A percentile compares a stretch with the other conserved stretches of the same genome.
Conservation (phyloP, 2,329 filamentous ascomycete genomes). For the Monosporascus sp. region DNA sequence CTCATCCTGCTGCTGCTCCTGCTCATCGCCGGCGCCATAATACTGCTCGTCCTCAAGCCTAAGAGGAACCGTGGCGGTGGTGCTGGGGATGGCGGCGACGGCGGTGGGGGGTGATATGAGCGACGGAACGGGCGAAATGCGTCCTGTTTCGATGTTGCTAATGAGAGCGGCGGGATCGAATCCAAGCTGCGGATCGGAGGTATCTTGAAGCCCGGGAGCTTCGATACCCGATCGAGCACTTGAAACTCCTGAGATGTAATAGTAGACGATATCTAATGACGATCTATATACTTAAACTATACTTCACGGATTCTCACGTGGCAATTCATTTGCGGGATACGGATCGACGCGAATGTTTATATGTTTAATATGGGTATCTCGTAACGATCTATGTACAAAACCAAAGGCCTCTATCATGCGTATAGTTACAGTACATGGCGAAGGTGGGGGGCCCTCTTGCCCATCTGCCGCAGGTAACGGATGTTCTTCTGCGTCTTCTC, state of each 20-base stretch:
- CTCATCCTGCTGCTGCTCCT: slow-evolving; percentile 84
- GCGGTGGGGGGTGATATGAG: neutral
- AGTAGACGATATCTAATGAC: too few species aligned
- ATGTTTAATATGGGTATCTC: neutral
- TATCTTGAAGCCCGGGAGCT: neutral
- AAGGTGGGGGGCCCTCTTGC: slow-evolving; percentile 6
- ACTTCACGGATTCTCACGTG: too few species aligned
- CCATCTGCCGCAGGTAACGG: slow-evolving; percentile 8
- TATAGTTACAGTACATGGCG: slow-evolving; percentile 3
- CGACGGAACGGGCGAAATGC: neutral
- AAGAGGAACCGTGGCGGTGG: slow-evolving; percentile 38
- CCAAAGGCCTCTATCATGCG: neutral
- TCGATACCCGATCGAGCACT: neutral
- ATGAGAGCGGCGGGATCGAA: neutral
- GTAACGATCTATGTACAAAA: neutral
- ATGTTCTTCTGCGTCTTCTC: slow-evolving; percentile 4
- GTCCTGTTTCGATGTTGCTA: neutral
- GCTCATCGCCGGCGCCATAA: slow-evolving; percentile 80
- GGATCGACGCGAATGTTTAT: too few species aligned
- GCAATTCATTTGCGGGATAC: too few species aligned
- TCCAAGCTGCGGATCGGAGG: neutral
- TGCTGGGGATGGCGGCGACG: slow-evolving; percentile 2
- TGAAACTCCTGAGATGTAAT: neutral
- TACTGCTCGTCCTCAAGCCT: slow-evolving; percentile 75
- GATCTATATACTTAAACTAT: too few species aligned